Percentiles rank a stretch among this genome's conserved stretches.
These are phyloP conservation scores for Danielozyma ontarioensis DNA, from an alignment of 805 yeast genomes.

Conservation along the genomic window DNA sequence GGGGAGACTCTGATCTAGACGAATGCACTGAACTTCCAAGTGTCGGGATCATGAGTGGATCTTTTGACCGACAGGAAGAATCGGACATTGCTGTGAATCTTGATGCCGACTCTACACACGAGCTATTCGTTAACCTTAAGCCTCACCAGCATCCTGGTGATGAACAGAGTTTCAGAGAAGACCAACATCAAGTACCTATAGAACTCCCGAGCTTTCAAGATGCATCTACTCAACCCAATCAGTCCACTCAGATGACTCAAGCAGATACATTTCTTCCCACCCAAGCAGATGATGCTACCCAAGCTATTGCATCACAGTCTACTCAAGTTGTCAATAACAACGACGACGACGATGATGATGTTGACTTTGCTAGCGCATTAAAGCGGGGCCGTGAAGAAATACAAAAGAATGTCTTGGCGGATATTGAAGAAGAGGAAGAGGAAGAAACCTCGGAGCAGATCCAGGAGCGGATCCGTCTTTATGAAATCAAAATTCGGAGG, in stretches of 20 bases:
- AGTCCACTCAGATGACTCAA: slow-evolving; percentile 10
- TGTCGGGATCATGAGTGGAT: not conserved
- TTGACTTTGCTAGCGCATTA: slow-evolving; percentile 19
- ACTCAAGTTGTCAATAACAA: slow-evolving; percentile 4
- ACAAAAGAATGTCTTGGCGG: slow-evolving; percentile 8
- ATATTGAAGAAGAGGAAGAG: slow-evolving; percentile 12
- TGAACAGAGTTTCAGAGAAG: not conserved
- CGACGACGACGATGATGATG: slow-evolving; percentile 20
- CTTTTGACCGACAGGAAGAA: too few relatives aligned
- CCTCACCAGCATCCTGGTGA: not conserved
- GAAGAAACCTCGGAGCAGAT: slow-evolving; percentile 20
- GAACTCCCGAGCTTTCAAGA: not conserved
- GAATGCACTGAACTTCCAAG: not conserved
- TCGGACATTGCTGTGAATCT: too few relatives aligned
- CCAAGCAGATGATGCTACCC: slow-evolving; percentile 10
- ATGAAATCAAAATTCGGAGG: slow-evolving; percentile 33
- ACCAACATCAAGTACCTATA: not conserved
- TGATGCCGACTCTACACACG: too few relatives aligned
- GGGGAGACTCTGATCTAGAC: slow-evolving; percentile 2
- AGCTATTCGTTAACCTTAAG: not conserved
- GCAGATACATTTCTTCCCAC: slow-evolving; percentile 8
- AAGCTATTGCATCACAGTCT: slow-evolving; percentile 1
- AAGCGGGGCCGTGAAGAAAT: slow-evolving; percentile 18
- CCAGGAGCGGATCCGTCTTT: slow-evolving; percentile 27
- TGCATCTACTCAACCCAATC: too few relatives aligned